These are phyloP conservation scores for Aristolochia fimbriata DNA, from an alignment of 164 flowering plant species.

Conservation along the genomic window DNA sequence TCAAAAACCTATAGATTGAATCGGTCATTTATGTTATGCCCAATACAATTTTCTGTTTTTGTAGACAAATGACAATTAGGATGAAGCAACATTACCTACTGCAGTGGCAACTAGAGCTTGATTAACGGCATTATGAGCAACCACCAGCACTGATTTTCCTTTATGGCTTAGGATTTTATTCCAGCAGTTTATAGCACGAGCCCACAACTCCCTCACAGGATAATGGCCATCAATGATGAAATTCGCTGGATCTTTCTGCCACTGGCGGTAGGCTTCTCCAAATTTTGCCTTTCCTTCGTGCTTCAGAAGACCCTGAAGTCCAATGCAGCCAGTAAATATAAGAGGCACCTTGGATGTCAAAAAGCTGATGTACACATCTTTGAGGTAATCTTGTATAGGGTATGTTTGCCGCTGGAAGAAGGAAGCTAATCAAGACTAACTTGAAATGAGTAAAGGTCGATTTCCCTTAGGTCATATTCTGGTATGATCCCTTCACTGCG, in stretches of 20 bases:
- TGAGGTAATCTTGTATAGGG: neutral
- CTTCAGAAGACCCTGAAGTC: conserved; percentile 74
- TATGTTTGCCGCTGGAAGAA: conserved; percentile 1
- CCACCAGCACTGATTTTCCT: conserved; percentile 80
- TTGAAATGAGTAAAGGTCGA: conserved; percentile 94
- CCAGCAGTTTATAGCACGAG: conserved; percentile 82
- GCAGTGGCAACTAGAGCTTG: conserved; percentile 96
- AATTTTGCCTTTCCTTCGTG: conserved; percentile 75
- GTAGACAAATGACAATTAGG: no score
- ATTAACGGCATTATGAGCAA: conserved; percentile 97
- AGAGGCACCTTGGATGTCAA: neutral
- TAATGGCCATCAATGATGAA: conserved; percentile 84
- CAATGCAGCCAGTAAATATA: conserved; percentile 12
- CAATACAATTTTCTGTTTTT: no score
- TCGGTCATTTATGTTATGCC: no score
- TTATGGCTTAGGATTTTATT: conserved; percentile 58
- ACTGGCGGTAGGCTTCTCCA: conserved; percentile 62
- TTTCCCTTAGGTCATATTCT: conserved; percentile 73
- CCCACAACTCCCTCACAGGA: conserved; percentile 95
- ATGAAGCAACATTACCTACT: conserved; percentile 36
- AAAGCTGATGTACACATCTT: neutral
- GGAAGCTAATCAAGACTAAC: conserved; percentile 31
- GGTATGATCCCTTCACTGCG: conserved; percentile 56
- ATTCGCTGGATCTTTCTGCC: conserved; percentile 84
- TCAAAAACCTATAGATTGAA: no score